These are phyloP conservation scores for Enterospora canceri DNA, from an alignment of 371 early-diverging fungal genomes.

Conservation along the genomic window DNA sequence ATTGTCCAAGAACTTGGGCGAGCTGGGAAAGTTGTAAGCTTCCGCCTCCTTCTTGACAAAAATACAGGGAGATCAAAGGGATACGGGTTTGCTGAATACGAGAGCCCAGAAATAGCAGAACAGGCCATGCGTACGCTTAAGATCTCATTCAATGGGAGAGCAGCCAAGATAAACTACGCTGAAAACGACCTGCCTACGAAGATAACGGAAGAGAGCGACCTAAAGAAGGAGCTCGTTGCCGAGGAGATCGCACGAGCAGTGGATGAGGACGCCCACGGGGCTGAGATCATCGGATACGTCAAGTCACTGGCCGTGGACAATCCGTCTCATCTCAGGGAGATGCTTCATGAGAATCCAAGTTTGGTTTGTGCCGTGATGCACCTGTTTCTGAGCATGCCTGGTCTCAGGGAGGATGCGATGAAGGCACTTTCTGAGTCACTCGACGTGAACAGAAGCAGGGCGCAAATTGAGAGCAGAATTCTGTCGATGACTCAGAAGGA, in stretches of 20 bases:
- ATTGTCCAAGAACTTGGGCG: slow-evolving; percentile 55
- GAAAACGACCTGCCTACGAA: slow-evolving; percentile 53
- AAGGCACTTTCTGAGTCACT: slow-evolving; percentile 47
- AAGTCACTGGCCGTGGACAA: slow-evolving; percentile 54
- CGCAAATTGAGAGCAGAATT: slow-evolving; percentile 52
- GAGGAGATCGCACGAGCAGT: slow-evolving; percentile 47
- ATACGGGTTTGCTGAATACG: slow-evolving; percentile 58
- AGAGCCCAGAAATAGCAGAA: slow-evolving; percentile 56
- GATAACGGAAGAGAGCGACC: not conserved
- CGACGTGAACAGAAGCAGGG: slow-evolving; percentile 40
- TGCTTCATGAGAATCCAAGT: slow-evolving; percentile 43
- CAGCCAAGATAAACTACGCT: slow-evolving; percentile 58
- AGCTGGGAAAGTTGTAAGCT: slow-evolving; percentile 56
- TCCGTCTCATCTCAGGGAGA: slow-evolving; percentile 50
- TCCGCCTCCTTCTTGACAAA: slow-evolving; percentile 54
- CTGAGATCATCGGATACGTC: slow-evolving; percentile 53
- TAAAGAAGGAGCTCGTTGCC: slow-evolving; percentile 30
- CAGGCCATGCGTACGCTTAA: slow-evolving; percentile 55
- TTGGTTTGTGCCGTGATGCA: slow-evolving; percentile 50
- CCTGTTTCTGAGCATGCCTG: slow-evolving; percentile 39
- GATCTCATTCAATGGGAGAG: slow-evolving; percentile 55
- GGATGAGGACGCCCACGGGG: slow-evolving; percentile 48
- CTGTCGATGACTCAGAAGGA: slow-evolving; percentile 49
- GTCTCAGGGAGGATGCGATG: slow-evolving; percentile 28
- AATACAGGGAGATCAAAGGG: slow-evolving; percentile 57